phyloP scores from a whole-genome alignment of 139 green algal species.

The Chlorella vulgaris region DNA sequence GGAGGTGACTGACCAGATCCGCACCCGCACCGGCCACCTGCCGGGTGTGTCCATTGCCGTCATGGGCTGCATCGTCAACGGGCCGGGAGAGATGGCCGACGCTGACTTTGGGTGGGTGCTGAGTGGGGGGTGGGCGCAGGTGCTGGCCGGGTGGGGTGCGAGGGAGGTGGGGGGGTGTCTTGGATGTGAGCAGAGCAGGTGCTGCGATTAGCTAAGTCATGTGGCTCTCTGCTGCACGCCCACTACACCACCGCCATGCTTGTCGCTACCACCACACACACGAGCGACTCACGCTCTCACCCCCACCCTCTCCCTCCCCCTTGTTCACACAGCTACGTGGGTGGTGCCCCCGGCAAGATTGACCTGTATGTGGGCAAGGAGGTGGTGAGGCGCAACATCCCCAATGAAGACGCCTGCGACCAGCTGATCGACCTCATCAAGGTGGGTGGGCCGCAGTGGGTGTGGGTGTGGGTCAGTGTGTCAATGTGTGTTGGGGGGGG shows the following conservation, averaged over 20 bases:
- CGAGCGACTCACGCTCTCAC: no score
- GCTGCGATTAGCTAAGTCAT: no score
- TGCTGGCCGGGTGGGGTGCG: no score
- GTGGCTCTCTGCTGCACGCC: no score
- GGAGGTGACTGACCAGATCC: constrained; percentile 97
- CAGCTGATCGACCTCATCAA: constrained; percentile 98
- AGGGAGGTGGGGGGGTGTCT: no score
- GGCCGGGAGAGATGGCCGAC: constrained; percentile 99
- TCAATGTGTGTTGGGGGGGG: neutral
- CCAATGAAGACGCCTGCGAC: constrained; percentile 85
- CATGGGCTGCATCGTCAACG: constrained; percentile 99
- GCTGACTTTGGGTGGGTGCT: constrained; percentile 87
- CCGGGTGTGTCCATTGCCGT: constrained; percentile 96
- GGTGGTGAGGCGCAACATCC: constrained; percentile 88
- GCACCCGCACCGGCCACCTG: constrained; percentile 91
- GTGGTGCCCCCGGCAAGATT: constrained; percentile 91
- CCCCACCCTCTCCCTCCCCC: no score
- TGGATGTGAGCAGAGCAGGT: no score
- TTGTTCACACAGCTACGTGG: constrained; percentile 70
- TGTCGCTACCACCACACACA: no score
- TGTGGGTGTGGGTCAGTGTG: neutral
- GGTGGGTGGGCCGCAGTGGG: constrained; percentile 17
- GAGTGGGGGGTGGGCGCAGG: no score
- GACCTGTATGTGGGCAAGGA: constrained; percentile 99
- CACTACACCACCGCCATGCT: no score